Evolutionary conservation across 345 rosid species (phyloP).

Genomic region (Tarenaya hassleriana): DNA sequence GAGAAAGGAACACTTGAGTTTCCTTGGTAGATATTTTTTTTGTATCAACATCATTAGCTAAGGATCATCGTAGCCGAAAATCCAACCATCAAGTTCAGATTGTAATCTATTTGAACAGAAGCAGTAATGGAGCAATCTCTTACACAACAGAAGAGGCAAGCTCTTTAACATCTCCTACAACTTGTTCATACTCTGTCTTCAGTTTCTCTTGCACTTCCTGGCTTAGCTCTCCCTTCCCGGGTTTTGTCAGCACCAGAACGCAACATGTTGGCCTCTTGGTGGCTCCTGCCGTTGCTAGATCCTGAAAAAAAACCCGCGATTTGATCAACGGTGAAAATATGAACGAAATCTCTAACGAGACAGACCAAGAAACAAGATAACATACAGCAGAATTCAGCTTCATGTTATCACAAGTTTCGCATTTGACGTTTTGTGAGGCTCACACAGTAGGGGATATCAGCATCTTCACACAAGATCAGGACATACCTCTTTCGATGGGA

Average conservation of each 20-base stretch:
- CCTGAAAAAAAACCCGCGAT: conserved; percentile 48
- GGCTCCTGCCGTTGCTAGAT: conserved; percentile 79
- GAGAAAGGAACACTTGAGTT: too few relatives aligned
- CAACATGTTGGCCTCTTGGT: conserved; percentile 94
- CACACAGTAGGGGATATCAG: too few relatives aligned
- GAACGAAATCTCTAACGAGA: too few relatives aligned
- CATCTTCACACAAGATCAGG: conserved; percentile 14
- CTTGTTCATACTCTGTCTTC: conserved; percentile 48
- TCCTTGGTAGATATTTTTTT: too few relatives aligned
- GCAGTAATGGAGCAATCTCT: conserved; percentile 1
- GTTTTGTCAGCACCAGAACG: conserved; percentile 63
- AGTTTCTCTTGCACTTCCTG: conserved; percentile 61
- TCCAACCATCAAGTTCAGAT: too few relatives aligned
- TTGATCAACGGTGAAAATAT: too few relatives aligned
- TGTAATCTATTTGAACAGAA: too few relatives aligned
- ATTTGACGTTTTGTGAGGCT: not conserved
- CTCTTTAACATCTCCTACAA: conserved; percentile 52
- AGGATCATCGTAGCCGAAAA: too few relatives aligned
- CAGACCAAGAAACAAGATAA: not conserved
- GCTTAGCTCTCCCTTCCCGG: conserved; percentile 61
- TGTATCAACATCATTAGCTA: too few relatives aligned
- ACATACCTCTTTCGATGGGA: conserved; percentile 73
- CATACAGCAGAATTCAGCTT: not conserved
- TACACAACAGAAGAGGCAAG: conserved; percentile 44
- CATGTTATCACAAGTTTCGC: not conserved